phyloP scores from a whole-genome alignment of 768 basidiomycete species.

The Russula griseocarnosa region DNA sequence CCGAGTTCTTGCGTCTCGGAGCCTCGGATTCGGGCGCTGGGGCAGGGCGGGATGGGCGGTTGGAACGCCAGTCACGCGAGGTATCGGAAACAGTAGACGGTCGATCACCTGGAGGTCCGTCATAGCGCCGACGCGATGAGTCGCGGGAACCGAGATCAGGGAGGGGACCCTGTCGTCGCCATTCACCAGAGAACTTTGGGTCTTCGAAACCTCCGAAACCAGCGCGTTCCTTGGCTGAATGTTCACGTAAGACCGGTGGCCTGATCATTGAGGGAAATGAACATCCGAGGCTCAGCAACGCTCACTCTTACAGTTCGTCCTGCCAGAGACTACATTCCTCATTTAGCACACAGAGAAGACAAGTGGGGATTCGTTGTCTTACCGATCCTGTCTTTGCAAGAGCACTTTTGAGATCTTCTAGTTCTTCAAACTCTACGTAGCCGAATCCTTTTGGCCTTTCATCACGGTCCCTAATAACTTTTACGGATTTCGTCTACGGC shows the following conservation, averaged over 20 bases:
- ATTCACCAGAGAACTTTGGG: conserved; percentile 76
- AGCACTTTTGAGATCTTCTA: conserved; percentile 83
- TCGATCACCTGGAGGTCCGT: conserved; percentile 46
- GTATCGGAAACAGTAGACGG: conserved; percentile 57
- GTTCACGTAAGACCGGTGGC: not conserved
- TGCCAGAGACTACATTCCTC: conserved; percentile 51
- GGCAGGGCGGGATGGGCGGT: conserved; percentile 36
- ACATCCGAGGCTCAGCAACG: conserved; percentile 94
- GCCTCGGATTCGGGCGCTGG: conserved; percentile 45
- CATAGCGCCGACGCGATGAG: conserved; percentile 60
- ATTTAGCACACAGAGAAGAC: conserved; percentile 3
- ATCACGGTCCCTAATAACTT: conserved; percentile 90
- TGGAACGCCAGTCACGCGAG: conserved; percentile 69
- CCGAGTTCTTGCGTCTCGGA: conserved; percentile 54
- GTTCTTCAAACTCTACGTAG: conserved; percentile 89
- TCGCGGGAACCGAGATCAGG: conserved; percentile 64
- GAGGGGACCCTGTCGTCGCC: conserved; percentile 86
- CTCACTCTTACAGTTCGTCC: conserved; percentile 83
- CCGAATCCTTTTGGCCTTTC: conserved; percentile 98
- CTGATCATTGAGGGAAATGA: not conserved
- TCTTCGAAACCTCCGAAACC: conserved; percentile 58
- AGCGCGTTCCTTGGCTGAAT: conserved; percentile 69
- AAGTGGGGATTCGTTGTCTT: conserved; percentile 32
- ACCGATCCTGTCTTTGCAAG: conserved; percentile 68
- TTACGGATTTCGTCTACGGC: conserved; percentile 70